Evolutionary conservation across 2,329 filamentous ascomycete genomes (phyloP), one percentile per base, ranked within the genome.

Genomic region (Paecilomyces variotii): DNA sequence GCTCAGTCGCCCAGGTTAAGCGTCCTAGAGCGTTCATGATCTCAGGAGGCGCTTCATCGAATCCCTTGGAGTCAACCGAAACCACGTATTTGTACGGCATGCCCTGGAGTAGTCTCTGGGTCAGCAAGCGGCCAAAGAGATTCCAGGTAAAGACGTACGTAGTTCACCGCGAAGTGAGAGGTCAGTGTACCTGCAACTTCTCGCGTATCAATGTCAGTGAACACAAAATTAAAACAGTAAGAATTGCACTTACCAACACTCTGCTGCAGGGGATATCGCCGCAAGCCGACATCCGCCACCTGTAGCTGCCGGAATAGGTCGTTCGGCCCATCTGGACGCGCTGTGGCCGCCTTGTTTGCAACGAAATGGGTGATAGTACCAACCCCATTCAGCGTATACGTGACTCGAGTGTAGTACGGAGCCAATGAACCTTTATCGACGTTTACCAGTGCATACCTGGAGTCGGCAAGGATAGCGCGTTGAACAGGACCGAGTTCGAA

Each of bases 81-180:
- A 82, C 82, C 32, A 84, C 74, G 65, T 82, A 85, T 59, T 85
- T 84, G 67, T 85, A 85, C 0, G 81, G 82, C 77, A 83, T 81
- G 2, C 83, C 83, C 72, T 80, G 70, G 51, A 14, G 10, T 39
- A 39, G 12, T 35, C 24, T 12, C 11, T 55, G 25, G 28, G 54
- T 64, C 19, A 66, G 54, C 32, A 35, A 28, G 24, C 11, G 11
- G 10, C 11, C 9, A 24, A n/a, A 12, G n/a, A 14, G 2, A 32
- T 52, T n/a, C 27, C 3, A 3, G 45, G 19, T 12, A n/a, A 1
- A 11, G 30, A 61, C 74, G 63, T 62, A 78, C 76, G 61, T 77
- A 80, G 65, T 83, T 82, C 12, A 77, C 75, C 0, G 72, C 67
- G 61, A 81, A 82, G 49, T 82, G 79, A 0, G 74, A 70, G 1